Evolutionary conservation across 768 basidiomycete species (phyloP).

Genomic region (Trametes cingulata): DNA sequence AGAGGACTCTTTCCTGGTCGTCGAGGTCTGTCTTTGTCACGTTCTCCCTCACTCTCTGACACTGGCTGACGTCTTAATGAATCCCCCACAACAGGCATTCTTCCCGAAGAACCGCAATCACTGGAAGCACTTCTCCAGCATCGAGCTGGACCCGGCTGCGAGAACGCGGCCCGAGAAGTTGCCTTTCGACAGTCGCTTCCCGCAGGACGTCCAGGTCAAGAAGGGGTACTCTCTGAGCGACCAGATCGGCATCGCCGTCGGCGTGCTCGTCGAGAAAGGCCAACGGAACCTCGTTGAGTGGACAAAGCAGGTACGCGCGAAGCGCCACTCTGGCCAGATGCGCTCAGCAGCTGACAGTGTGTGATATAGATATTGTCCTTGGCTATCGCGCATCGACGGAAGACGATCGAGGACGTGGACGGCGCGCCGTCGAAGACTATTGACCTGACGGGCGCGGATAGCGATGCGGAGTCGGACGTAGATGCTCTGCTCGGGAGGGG

Average conservation of each 20-base stretch:
- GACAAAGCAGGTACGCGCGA: constrained; percentile 69
- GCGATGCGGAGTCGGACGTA: constrained; percentile 36
- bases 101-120: constrained; percentile 86
- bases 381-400: constrained; percentile 59
- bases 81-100: constrained; percentile 57
- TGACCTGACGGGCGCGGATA: constrained; percentile 33
- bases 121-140: constrained; percentile 85
- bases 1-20: constrained; percentile 81
- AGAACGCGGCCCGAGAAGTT: constrained; percentile 37
- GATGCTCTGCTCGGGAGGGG: constrained; percentile 32
- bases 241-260: constrained; percentile 84
- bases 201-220: constrained; percentile 77
- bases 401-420: constrained; percentile 64
- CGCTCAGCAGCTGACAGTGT: not conserved
- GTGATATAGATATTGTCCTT: constrained; percentile 55
- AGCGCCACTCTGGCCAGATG: constrained; percentile 1
- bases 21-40: constrained; percentile 79
- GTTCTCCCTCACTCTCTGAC: not conserved
- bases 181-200: constrained; percentile 44
- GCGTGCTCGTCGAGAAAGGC: constrained; percentile 66
- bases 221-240: constrained; percentile 89
- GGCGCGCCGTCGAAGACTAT: constrained; percentile 32
- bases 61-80: no score
- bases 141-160: constrained; percentile 56
- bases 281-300: constrained; percentile 70